A percentile compares a stretch with the other conserved stretches of the same genome.
Evolutionary conservation across 176 grass and related monocot species (phyloP).

Genomic region (Coix lacrymajobi): DNA sequence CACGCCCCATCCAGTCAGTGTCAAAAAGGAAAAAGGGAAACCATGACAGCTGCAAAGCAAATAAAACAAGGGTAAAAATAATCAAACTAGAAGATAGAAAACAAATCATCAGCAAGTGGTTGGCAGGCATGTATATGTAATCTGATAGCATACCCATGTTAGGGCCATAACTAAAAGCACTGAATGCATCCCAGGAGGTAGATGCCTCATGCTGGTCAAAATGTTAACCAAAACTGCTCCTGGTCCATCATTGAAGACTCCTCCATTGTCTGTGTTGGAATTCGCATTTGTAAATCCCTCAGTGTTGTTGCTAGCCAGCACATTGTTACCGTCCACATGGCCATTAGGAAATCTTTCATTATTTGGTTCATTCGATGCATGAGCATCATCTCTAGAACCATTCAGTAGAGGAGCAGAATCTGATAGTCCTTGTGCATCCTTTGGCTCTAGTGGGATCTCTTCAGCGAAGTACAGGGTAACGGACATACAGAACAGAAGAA

Average conservation of each 20-base stretch:
- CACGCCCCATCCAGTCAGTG: constrained; percentile 99
- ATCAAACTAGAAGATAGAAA: constrained; percentile 6
- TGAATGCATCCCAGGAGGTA: constrained; percentile 85
- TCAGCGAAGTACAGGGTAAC: constrained; percentile 97
- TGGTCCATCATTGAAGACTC: constrained; percentile 76
- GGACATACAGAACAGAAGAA: constrained; percentile 82
- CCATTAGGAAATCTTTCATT: constrained; percentile 43
- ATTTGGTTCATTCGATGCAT: constrained; percentile 36
- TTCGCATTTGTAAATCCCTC: constrained; percentile 33
- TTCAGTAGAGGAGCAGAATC: constrained; percentile 90
- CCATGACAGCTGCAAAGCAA: constrained; percentile 77
- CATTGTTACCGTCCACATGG: constrained; percentile 25
- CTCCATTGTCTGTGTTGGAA: constrained; percentile 35
- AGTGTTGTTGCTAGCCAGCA: constrained; percentile 24
- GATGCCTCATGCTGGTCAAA: constrained; percentile 94
- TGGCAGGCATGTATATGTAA: background rate
- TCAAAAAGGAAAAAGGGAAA: constrained; percentile 99
- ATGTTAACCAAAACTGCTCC: constrained; percentile 93
- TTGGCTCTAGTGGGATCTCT: constrained; percentile 71
- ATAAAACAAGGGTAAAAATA: background rate
- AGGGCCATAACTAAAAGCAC: constrained; percentile 97
- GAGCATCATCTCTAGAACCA: constrained; percentile 44
- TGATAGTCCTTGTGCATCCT: constrained; percentile 38
- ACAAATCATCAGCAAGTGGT: background rate
- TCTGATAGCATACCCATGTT: constrained; percentile 67